Evolutionary conservation across 2,329 filamentous ascomycete species (phyloP), one percentile per base, ranked within the genome.

Genomic region (Fulvia fulva): DNA sequence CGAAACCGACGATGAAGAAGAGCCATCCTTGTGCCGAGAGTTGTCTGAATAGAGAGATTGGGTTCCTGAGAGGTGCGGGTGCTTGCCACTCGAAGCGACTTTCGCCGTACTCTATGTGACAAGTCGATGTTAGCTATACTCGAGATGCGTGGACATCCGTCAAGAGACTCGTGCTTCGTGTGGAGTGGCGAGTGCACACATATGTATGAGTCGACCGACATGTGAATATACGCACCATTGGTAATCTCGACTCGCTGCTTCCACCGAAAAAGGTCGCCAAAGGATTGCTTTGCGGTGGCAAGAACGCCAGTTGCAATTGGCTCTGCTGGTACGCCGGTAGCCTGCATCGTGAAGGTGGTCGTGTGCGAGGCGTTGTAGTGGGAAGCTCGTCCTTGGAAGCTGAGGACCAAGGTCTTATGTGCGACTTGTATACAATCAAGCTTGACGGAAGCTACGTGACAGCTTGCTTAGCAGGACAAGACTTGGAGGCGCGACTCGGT

Each of bases 1-100:
- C 74, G 69, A 92, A 85, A 2, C 88, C 89, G 11, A 91, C 87
- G 43, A 88, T 63, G 75, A 93, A 79, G 77, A 89, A 91, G 16
- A 89, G 69, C 89, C 89, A 93, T 70, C 88, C 85, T 60, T 80
- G 83, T 23, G 77, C 76, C 2, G 79, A 81, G 16, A 94, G 80
- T 73, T 86, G 81, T 26, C 78, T 80, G 61, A 91, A 78, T 28
- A 93, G 79, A 37, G 79, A 83, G 74, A 93, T 76, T 41, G 90
- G 90, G 70, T 93, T 90, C 65, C 80, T 77, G 56, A 91, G 79
- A 14, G 81, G 85, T 46, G 85, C 81, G 0, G 88, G 87, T 21
- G 79, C 71, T 62, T 85, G 83, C 87, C 87, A 91, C 73, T 90
- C 87, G 28, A 82, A 83, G 51, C 77, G 78, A 16, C 82, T 81